phyloP scores from a whole-genome alignment of 768 basidiomycete genomes.

The Grammothele lineata region DNA sequence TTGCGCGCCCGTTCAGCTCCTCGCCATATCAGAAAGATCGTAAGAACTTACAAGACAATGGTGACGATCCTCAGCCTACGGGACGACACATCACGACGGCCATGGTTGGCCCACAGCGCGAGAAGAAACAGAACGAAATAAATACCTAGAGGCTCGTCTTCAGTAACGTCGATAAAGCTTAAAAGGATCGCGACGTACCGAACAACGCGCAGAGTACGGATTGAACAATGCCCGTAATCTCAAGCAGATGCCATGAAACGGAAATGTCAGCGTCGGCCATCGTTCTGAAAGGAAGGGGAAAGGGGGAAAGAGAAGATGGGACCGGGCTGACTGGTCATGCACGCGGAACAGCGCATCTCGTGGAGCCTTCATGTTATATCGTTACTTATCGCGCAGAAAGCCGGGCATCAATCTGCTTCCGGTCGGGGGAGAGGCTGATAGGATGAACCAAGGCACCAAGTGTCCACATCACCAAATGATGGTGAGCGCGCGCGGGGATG shows the following conservation, averaged over 20 bases:
- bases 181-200: constrained; percentile 4
- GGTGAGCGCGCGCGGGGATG: no score
- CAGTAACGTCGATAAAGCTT: neutral
- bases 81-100: neutral
- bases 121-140: constrained; percentile 20
- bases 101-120: constrained; percentile 20
- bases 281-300: neutral
- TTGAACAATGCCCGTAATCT: constrained; percentile 12
- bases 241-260: constrained; percentile 10
- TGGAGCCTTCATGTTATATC: no score
- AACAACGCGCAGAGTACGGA: constrained; percentile 17
- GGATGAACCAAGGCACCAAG: no score
- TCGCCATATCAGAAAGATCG: neutral
- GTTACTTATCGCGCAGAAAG: no score
- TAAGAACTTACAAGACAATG: constrained; percentile 13
- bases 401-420: no score
- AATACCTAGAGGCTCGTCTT: no score
- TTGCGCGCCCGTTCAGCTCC: neutral
- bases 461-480: no score
- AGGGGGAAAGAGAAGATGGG: neutral
- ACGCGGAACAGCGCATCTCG: no score
- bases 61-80: constrained; percentile 19
- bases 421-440: no score
- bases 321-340: no score
- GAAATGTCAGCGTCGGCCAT: neutral